Evolutionary conservation across 2,329 filamentous ascomycete genomes (phyloP).

Genomic region (Scortechinia acanthostroma): DNA sequence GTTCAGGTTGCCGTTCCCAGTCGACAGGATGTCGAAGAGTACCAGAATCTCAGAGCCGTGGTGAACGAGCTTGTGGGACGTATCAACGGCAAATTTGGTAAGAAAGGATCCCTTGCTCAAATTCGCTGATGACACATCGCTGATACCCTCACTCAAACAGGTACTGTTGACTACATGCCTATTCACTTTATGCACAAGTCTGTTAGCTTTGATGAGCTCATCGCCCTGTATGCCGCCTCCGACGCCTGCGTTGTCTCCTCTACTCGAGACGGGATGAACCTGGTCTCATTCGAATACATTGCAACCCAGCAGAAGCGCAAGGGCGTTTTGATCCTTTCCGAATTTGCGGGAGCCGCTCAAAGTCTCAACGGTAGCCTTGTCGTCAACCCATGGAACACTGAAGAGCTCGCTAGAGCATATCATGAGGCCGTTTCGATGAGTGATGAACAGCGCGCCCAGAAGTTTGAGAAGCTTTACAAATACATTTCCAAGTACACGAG

Average conservation of each 20-base stretch:
- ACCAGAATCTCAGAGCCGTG: slow-evolving; percentile 88
- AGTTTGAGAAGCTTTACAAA: slow-evolving; percentile 85
- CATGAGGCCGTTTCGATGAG: slow-evolving; percentile 96
- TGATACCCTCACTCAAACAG: not conserved
- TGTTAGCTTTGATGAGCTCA: slow-evolving; percentile 87
- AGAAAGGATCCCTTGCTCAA: not conserved
- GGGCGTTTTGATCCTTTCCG: slow-evolving; percentile 88
- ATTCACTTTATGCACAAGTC: slow-evolving; percentile 98
- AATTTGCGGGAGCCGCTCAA: slow-evolving; percentile 93
- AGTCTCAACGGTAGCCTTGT: slow-evolving; percentile 82
- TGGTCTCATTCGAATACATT: slow-evolving; percentile 97
- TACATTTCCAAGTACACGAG: slow-evolving; percentile 98
- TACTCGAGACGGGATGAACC: slow-evolving; percentile 95
- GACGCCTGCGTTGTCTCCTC: slow-evolving; percentile 89
- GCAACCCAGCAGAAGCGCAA: slow-evolving; percentile 85
- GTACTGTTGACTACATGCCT: slow-evolving; percentile 95
- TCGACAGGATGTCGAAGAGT: slow-evolving; percentile 92
- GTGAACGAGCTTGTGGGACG: slow-evolving; percentile 94
- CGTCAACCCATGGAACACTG: slow-evolving; percentile 97
- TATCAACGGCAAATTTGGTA: slow-evolving; percentile 91
- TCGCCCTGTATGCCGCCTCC: slow-evolving; percentile 87
- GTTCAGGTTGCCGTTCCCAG: slow-evolving; percentile 94
- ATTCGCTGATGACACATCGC: not conserved
- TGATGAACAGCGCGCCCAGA: slow-evolving; percentile 77
- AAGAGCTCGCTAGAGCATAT: slow-evolving; percentile 86